Conservation (phyloP, 2,329 filamentous ascomycete species). For the Colletotrichum kahawae region DNA sequence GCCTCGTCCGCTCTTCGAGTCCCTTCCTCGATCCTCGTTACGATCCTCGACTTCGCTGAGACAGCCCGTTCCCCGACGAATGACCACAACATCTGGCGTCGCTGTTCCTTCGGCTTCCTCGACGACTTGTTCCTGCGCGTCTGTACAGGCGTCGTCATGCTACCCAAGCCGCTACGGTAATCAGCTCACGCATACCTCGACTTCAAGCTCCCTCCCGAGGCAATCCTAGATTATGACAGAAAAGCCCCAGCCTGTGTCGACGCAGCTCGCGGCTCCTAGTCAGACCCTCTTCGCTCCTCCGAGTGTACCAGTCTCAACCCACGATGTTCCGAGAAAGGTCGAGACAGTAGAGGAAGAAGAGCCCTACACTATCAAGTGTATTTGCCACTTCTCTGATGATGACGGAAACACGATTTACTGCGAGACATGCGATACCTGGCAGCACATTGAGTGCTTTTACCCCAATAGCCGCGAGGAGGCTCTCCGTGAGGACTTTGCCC, state of each 20-base stretch:
- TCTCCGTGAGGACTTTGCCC: slow-evolving; percentile 73
- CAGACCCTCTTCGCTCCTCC: slow-evolving; percentile 50
- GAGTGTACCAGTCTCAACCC: slow-evolving; percentile 39
- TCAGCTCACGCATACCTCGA: slow-evolving; percentile 42
- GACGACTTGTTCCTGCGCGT: slow-evolving; percentile 35
- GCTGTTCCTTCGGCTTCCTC: slow-evolving; percentile 1
- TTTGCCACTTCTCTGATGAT: slow-evolving; percentile 91
- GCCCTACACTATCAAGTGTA: slow-evolving; percentile 96
- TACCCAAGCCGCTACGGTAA: slow-evolving; percentile 59
- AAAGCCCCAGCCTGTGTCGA: slow-evolving; percentile 57
- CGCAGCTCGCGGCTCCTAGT: slow-evolving; percentile 61
- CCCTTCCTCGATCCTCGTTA: not conserved
- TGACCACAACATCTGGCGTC: slow-evolving; percentile 1
- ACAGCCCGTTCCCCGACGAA: slow-evolving; percentile 5
- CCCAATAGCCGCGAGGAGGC: slow-evolving; percentile 73
- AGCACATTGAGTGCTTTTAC: slow-evolving; percentile 98
- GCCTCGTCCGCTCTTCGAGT: not conserved
- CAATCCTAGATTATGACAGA: slow-evolving; percentile 66
- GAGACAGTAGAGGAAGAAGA: slow-evolving; percentile 73
- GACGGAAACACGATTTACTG: slow-evolving; percentile 98
- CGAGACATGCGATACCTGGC: slow-evolving; percentile 95
- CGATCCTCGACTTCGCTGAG: not conserved
- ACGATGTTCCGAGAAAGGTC: slow-evolving; percentile 50
- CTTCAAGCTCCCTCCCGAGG: slow-evolving; percentile 44
- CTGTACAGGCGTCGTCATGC: slow-evolving; percentile 62